These are phyloP conservation scores for Russula sp. DNA, from an alignment of 768 basidiomycete species.

Conservation along the genomic window DNA sequence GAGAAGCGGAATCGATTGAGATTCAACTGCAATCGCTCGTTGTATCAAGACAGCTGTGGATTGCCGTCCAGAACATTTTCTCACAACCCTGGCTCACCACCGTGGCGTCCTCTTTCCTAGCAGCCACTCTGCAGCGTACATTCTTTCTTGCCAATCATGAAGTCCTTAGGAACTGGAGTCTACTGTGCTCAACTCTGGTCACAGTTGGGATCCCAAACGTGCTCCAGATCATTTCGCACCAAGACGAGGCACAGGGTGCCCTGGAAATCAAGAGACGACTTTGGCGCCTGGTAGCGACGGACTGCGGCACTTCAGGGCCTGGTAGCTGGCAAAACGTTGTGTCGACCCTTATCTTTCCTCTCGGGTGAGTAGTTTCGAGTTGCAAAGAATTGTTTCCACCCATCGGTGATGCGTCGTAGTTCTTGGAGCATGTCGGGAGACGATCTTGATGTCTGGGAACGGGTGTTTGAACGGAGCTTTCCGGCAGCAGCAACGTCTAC, in stretches of 20 bases:
- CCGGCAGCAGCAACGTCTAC: neutral
- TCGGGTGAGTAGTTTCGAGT: slow-evolving; percentile 2
- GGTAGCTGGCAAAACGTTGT: neutral
- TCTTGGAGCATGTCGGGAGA: slow-evolving; percentile 16
- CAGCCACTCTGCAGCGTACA: neutral
- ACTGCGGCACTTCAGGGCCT: neutral
- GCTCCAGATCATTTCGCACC: neutral
- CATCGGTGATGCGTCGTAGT: neutral
- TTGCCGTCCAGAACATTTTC: neutral
- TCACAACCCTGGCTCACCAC: slow-evolving; percentile 3
- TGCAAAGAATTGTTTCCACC: neutral
- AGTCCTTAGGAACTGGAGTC: slow-evolving; percentile 10
- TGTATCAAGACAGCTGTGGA: slow-evolving; percentile 14
- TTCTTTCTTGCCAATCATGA: slow-evolving; percentile 9
- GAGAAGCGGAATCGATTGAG: slow-evolving; percentile 3
- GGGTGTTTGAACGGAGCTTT: neutral
- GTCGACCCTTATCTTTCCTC: slow-evolving; percentile 5
- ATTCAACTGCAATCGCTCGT: slow-evolving; percentile 5
- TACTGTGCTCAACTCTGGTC: slow-evolving; percentile 14
- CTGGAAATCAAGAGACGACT: slow-evolving; percentile 14
- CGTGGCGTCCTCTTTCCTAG: slow-evolving; percentile 11
- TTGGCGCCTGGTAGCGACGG: slow-evolving; percentile 11
- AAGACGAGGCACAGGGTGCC: slow-evolving; percentile 1
- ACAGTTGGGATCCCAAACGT: slow-evolving; percentile 10
- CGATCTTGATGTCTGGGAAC: slow-evolving; percentile 18